Evolutionary conservation across 2,329 filamentous ascomycete species (phyloP).

Genomic region (Sporothrix pseudoabietina): DNA sequence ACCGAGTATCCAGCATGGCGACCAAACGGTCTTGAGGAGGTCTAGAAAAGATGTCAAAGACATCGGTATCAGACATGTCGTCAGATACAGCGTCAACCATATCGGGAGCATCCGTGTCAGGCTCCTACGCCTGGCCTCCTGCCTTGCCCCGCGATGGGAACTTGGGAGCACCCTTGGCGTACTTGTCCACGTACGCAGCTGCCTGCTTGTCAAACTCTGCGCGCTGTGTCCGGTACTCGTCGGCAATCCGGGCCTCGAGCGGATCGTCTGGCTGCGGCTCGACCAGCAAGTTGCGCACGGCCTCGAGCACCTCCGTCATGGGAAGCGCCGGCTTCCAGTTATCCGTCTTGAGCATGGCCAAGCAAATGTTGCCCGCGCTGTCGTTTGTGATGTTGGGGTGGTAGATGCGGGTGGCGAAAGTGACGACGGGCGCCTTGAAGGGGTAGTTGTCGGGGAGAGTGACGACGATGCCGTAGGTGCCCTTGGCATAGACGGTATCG

Average conservation of each 20-base stretch:
- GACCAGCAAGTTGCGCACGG: conserved; percentile 71
- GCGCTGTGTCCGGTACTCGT: conserved; percentile 73
- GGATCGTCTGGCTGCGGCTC: conserved; percentile 89
- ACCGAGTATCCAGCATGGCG: too few relatives aligned
- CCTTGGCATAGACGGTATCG: conserved; percentile 59
- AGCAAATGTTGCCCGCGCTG: conserved; percentile 79
- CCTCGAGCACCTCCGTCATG: conserved; percentile 73
- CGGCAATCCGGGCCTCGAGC: conserved; percentile 81
- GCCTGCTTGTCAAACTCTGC: conserved; percentile 74
- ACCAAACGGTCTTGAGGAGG: too few relatives aligned
- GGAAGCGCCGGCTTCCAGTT: conserved; percentile 90
- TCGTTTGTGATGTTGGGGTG: conserved; percentile 95
- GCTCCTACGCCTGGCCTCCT: background rate
- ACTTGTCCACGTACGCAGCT: conserved; percentile 70
- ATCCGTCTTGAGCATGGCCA: conserved; percentile 78
- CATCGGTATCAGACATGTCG: too few relatives aligned
- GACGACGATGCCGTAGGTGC: conserved; percentile 72
- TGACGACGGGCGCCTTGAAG: conserved; percentile 81
- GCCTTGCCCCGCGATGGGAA: conserved; percentile 16
- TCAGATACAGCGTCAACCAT: background rate
- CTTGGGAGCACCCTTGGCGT: conserved; percentile 56
- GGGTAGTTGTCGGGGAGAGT: conserved; percentile 79
- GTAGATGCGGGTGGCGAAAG: conserved; percentile 88
- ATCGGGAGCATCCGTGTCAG: background rate
- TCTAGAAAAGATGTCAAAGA: too few relatives aligned